Conservation (phyloP, 2,329 filamentous ascomycete species). For the Aciculosporium take region DNA sequence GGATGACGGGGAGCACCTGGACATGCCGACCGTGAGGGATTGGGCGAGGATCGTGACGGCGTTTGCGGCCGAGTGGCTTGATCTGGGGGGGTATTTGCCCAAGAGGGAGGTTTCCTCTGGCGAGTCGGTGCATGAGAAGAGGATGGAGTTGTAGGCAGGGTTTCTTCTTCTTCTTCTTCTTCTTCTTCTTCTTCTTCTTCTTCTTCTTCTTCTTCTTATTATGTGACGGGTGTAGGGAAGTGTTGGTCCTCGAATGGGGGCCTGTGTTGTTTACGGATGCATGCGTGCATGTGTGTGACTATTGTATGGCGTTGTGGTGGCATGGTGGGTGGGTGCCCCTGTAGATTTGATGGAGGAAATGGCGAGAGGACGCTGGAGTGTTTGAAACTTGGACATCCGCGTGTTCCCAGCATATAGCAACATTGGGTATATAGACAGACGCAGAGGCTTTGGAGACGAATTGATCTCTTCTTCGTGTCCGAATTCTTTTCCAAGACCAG, state of each 20-base stretch:
- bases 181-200: background rate
- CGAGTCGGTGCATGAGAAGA: constrained; percentile 13
- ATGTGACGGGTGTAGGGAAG: background rate
- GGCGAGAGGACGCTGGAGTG: too few species aligned
- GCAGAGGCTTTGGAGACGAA: too few species aligned
- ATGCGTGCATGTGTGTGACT: background rate
- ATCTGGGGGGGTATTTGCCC: constrained; percentile 37
- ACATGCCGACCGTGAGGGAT: constrained; percentile 66
- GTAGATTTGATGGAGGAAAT: too few species aligned
- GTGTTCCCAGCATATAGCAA: too few species aligned
- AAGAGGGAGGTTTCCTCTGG: too few species aligned
- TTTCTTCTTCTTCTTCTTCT: background rate
- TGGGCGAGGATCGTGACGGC: constrained; percentile 76
- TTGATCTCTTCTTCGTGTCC: background rate
- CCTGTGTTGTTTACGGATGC: too few species aligned
- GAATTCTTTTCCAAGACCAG: too few species aligned
- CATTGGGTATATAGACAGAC: too few species aligned
- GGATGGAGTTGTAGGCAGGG: constrained; percentile 17
- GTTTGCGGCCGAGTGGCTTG: constrained; percentile 87
- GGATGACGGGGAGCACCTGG: constrained; percentile 75
- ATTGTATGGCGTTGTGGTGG: background rate
- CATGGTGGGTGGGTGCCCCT: too few species aligned
- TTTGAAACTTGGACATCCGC: too few species aligned
- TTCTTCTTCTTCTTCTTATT: too few species aligned
- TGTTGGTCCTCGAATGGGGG: too few species aligned